Base-by-base conservation (phyloP, 768 basidiomycete species). In the Tricholoma sp. region DNA sequence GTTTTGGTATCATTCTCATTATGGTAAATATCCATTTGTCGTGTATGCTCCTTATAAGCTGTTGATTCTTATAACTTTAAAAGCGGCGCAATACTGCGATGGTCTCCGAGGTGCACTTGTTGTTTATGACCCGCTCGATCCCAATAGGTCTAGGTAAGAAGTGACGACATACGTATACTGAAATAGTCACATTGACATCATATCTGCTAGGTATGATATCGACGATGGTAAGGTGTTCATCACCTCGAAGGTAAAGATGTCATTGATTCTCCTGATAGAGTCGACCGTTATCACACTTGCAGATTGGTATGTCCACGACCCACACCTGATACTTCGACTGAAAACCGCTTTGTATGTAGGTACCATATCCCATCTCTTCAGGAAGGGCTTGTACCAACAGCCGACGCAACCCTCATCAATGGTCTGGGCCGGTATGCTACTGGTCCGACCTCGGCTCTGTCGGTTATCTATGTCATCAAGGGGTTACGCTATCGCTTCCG, bases 401-500 rank as follows among this genome's bases (percentile, higher is more conserved):
- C 55, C 29, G 64, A 64, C 45, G 54, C 65, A 2, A 64, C 67
- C 0, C 56, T 74, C 15, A 73, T 74, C 41, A 74, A 74, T 49
- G 73, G 73, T 0, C 58, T 65, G 6, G 73, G 73, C 15, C 71
- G 72, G 11, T 69, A 62, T 47, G 13, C 53, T 11, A 66, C 66
- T 6, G 72, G 73, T 0, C 70, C 70, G 15, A 2, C 18, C 13
- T 59, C 63, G n/a, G 28, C 63, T 4, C 57, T 67, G 11, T 60
- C 71, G 1, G 65, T 72, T 37, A 70, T 70, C 41, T 62, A 67
- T 48, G 73, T 79, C 41, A 36, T 57, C 7, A 52, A 37, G 0
- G 71, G 70, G 11, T 57, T 61, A 31, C 63, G 75, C 7, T 79
- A 78, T 57, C 74, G 78, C 18, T 75, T 79, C 63, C 76, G 78